These are phyloP conservation scores for Candida sp. DNA, from an alignment of 1,139 yeast genomes.

Conservation along the genomic window DNA sequence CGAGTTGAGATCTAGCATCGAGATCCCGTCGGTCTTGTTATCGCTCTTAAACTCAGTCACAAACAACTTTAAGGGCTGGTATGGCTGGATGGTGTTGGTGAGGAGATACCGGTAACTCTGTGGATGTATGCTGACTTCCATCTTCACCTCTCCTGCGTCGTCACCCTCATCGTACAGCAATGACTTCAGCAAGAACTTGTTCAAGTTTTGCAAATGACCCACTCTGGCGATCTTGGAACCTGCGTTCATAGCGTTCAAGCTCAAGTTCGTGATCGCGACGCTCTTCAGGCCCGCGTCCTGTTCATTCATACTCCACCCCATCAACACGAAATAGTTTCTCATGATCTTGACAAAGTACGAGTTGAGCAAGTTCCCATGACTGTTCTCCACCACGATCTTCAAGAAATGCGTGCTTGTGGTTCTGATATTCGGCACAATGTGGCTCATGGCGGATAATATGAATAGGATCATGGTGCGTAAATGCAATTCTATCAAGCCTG, in stretches of 20 bases:
- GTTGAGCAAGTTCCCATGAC: conserved; percentile 55
- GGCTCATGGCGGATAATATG: conserved; percentile 95
- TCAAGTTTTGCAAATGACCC: conserved; percentile 48
- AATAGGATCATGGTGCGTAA: conserved; percentile 69
- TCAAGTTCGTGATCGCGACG: conserved; percentile 49
- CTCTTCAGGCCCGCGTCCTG: conserved; percentile 46
- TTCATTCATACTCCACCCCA: conserved; percentile 61
- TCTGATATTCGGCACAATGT: conserved; percentile 75
- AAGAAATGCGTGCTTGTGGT: conserved; percentile 72
- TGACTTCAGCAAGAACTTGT: conserved; percentile 35
- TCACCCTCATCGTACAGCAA: conserved; percentile 33
- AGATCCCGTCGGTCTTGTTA: conserved; percentile 28
- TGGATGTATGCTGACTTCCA: conserved; percentile 36
- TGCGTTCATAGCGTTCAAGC: conserved; percentile 36
- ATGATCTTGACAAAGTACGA: conserved; percentile 63
- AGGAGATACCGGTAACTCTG: conserved; percentile 54
- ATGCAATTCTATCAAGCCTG: conserved; percentile 68
- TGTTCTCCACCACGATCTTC: conserved; percentile 51
- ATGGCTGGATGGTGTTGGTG: conserved; percentile 56
- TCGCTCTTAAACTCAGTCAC: conserved; percentile 27
- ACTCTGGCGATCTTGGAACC: conserved; percentile 42
- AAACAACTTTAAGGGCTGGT: conserved; percentile 59
- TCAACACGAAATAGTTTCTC: conserved; percentile 56
- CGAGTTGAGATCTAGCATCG: conserved; percentile 34
- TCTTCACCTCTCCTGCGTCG: conserved; percentile 8